Evolutionary conservation across 2,329 filamentous ascomycete genomes (phyloP).

Genomic region (Truncatella angustata): DNA sequence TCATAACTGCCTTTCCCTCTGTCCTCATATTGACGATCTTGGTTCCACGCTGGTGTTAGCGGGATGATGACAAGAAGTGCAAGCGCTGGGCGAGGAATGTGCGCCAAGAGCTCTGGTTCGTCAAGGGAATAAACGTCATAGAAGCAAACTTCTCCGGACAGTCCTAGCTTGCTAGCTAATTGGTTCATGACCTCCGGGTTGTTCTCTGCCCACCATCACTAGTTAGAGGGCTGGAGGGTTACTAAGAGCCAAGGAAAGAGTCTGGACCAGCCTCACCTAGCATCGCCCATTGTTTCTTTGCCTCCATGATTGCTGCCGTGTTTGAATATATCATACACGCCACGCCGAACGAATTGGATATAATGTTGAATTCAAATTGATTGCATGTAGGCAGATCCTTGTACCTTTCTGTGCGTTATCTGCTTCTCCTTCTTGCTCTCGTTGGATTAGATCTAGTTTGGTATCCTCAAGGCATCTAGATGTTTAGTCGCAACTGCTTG

Average conservation of each 20-base stretch:
- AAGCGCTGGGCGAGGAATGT: slow-evolving; percentile 73
- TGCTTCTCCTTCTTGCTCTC: no score
- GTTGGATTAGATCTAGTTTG: no score
- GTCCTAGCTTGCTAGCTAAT: slow-evolving; percentile 68
- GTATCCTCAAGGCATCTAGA: no score
- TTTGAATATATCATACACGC: no score
- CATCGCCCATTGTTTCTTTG: slow-evolving; percentile 6
- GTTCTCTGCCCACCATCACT: slow-evolving; percentile 36
- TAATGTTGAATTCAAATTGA: no score
- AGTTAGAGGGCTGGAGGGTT: background rate
- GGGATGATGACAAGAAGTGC: slow-evolving; percentile 82
- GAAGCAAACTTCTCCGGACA: slow-evolving; percentile 66
- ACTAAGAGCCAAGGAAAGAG: background rate
- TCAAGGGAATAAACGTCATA: slow-evolving; percentile 81
- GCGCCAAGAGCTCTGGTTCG: slow-evolving; percentile 71
- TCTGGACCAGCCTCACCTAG: slow-evolving; percentile 4
- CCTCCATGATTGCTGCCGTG: background rate
- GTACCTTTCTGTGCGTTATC: no score
- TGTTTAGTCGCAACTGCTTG: no score
- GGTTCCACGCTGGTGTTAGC: slow-evolving; percentile 42
- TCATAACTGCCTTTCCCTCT: slow-evolving; percentile 15
- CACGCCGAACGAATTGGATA: no score
- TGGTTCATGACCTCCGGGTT: slow-evolving; percentile 78
- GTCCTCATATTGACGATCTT: slow-evolving; percentile 37
- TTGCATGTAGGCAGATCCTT: no score